Evolutionary conservation across 805 yeast genomes (phyloP).

Genomic region (Kurtzmaniella cleridarum): DNA sequence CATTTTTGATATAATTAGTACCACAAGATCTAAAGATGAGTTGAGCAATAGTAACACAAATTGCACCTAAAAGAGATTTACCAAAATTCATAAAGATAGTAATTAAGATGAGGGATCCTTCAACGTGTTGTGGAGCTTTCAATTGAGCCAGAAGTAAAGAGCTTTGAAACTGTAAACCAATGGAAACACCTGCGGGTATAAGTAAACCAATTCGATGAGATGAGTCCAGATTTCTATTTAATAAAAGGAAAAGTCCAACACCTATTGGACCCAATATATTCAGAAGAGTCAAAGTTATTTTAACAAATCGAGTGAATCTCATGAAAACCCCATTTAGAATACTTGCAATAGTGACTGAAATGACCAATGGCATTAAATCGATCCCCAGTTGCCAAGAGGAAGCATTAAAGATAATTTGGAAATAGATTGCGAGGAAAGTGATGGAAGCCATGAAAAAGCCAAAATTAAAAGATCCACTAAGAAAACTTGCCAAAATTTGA

Average conservation of each 20-base stretch:
- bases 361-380: conserved; percentile 29
- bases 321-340: conserved; percentile 27
- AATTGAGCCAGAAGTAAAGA: conserved; percentile 31
- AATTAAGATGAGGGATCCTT: conserved; percentile 30
- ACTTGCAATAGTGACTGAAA: conserved; percentile 28
- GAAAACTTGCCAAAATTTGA: conserved; percentile 32
- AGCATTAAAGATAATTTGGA: conserved; percentile 33
- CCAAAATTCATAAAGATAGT: conserved; percentile 30
- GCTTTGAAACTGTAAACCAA: conserved; percentile 34
- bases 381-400: conserved; percentile 34
- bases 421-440: conserved; percentile 31
- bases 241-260: conserved; percentile 25
- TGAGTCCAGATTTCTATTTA: conserved; percentile 17
- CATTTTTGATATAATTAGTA: conserved; percentile 9
- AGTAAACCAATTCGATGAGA: conserved; percentile 27
- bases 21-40: conserved; percentile 22
- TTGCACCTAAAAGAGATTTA: conserved; percentile 27
- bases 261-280: conserved; percentile 29
- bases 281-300: conserved; percentile 26
- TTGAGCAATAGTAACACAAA: conserved; percentile 28
- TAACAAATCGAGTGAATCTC: conserved; percentile 21
- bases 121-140: conserved; percentile 29
- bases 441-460: conserved; percentile 35
- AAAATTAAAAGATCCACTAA: conserved; percentile 30
- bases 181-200: conserved; percentile 28